Conservation (phyloP, 2,329 filamentous ascomycete genomes). For the Calonectria hawksworthii region DNA sequence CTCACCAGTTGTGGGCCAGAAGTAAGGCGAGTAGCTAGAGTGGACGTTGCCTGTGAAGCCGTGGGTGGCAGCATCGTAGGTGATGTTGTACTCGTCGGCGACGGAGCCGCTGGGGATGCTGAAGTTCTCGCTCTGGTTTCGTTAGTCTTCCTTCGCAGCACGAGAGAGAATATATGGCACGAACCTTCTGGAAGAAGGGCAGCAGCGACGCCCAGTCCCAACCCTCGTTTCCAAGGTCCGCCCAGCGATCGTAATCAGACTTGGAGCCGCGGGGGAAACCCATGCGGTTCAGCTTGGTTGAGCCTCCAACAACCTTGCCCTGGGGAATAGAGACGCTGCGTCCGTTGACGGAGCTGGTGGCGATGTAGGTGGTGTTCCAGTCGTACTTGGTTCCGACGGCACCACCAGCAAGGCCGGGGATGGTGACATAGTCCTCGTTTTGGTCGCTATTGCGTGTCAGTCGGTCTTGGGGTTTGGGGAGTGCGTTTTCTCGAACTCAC, state of each 20-base stretch:
- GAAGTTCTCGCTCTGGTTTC: background rate
- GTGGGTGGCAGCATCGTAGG: background rate
- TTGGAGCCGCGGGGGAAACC: conserved; percentile 53
- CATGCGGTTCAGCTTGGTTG: conserved; percentile 57
- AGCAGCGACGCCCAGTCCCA: background rate
- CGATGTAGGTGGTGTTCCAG: conserved; percentile 37
- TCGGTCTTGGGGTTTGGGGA: background rate
- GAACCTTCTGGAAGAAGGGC: background rate
- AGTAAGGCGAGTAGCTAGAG: conserved; percentile 9
- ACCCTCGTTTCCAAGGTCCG: conserved; percentile 51
- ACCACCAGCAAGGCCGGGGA: conserved; percentile 39
- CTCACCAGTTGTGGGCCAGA: background rate
- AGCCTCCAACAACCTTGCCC: conserved; percentile 57
- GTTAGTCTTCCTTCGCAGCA: background rate
- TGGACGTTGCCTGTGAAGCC: background rate
- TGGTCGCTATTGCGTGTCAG: conserved; percentile 27
- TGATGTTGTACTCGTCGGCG: background rate
- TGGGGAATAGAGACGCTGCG: conserved; percentile 34
- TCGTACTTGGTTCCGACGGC: conserved; percentile 43
- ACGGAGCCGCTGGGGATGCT: background rate
- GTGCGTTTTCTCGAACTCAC: background rate
- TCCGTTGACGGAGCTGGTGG: conserved; percentile 26
- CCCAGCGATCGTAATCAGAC: conserved; percentile 62
- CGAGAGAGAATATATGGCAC: background rate
- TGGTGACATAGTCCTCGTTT: conserved; percentile 36